Conservation (phyloP, 805 yeast genomes). For the Candida peoriensis region DNA sequence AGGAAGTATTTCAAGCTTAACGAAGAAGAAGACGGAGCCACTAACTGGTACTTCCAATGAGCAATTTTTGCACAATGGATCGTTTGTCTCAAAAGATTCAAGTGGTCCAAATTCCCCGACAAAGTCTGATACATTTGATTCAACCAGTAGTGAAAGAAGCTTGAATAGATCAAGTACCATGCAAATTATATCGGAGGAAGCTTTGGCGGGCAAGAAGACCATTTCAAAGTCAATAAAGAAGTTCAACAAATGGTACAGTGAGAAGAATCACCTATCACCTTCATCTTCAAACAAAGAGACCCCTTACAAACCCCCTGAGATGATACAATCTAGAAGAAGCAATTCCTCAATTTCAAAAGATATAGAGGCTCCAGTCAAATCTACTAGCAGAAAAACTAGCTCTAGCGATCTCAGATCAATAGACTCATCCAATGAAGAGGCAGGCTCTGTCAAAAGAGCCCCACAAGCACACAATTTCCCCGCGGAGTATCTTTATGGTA, state of each 20-base stretch:
- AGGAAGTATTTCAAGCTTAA: constrained; percentile 2
- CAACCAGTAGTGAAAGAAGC: constrained; percentile 8
- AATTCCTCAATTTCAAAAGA: constrained; percentile 15
- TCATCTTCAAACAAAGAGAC: constrained; percentile 2
- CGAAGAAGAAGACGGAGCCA: constrained; percentile 18
- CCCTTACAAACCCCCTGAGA: constrained; percentile 50
- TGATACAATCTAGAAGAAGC: constrained; percentile 59
- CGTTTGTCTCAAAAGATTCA: constrained; percentile 16
- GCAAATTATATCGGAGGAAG: constrained; percentile 22
- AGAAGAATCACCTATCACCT: constrained; percentile 29
- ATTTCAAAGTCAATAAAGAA: constrained; percentile 47
- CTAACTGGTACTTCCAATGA: constrained; percentile 22
- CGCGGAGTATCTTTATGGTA: constrained; percentile 19
- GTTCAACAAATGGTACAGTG: constrained; percentile 66
- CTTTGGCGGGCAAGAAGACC: constrained; percentile 30
- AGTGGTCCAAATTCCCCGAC: constrained; percentile 1
- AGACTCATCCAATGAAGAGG: constrained; percentile 2
- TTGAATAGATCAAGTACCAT: constrained; percentile 13
- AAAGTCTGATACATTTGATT: constrained; percentile 11
- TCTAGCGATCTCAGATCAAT: constrained; percentile 8
- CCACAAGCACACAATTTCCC: constrained; percentile 26
- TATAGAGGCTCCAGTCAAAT: constrained; percentile 4
- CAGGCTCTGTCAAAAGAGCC: constrained; percentile 11
- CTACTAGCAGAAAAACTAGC: constrained; percentile 7
- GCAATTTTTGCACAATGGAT: constrained; percentile 25